Conservation (phyloP, 2,329 filamentous ascomycete genomes). For the Fusarium sp. region DNA sequence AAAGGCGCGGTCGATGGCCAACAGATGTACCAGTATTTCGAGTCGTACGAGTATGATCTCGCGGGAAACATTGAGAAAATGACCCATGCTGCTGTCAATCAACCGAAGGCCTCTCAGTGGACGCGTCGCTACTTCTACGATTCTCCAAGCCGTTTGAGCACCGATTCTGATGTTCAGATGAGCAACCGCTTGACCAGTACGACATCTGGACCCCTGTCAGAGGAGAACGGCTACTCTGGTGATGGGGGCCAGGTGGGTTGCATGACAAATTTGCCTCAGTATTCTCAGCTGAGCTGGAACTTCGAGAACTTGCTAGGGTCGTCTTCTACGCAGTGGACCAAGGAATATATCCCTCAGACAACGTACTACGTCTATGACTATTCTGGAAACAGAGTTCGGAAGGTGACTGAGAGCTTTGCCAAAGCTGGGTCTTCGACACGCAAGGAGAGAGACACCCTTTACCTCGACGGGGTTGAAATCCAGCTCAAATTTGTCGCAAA, state of each 20-base stretch:
- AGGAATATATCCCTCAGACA: neutral
- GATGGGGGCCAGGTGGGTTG: neutral
- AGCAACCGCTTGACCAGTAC: neutral
- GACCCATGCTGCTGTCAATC: neutral
- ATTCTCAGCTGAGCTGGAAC: constrained; percentile 8
- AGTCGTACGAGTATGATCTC: neutral
- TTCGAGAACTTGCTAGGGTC: neutral
- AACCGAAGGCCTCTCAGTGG: neutral
- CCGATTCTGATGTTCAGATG: neutral
- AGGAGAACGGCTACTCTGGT: neutral
- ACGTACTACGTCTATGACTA: constrained; percentile 28
- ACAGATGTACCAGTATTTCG: neutral
- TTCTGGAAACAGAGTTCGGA: constrained; percentile 7
- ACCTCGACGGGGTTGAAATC: neutral
- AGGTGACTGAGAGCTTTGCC: constrained; percentile 9
- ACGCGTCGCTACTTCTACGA: neutral
- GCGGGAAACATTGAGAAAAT: neutral
- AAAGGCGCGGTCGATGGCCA: neutral
- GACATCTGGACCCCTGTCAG: neutral
- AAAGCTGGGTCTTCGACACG: neutral
- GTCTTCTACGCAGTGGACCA: neutral
- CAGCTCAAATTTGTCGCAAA: neutral
- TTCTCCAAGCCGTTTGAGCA: neutral
- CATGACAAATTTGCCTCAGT: constrained; percentile 14
- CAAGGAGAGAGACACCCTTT: constrained; percentile 15